These are phyloP conservation scores for Dioscorea dumetorum DNA, from an alignment of 106 monocot species.

Conservation along the genomic window DNA sequence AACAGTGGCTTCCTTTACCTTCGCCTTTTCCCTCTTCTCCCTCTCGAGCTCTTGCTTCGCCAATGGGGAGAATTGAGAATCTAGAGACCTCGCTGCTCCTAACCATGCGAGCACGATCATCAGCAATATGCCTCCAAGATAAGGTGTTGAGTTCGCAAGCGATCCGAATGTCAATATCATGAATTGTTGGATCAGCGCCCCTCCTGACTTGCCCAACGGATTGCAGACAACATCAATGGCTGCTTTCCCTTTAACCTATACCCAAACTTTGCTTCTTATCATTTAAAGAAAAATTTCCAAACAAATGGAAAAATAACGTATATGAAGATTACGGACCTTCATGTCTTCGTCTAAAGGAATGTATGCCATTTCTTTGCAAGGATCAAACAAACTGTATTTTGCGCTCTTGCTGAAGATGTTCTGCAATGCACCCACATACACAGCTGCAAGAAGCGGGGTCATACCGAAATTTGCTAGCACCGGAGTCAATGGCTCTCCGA, in stretches of 20 bases:
- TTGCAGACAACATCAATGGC: conserved; percentile 99
- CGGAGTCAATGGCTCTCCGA: conserved; percentile 67
- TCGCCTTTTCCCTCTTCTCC: conserved; percentile 39
- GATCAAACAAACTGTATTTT: conserved; percentile 92
- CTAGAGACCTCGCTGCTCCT: conserved; percentile 74
- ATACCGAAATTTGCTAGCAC: conserved; percentile 48
- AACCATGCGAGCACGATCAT: conserved; percentile 93
- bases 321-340: conserved; percentile 34
- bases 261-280: not conserved
- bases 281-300: not conserved
- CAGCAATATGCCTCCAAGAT: conserved; percentile 93
- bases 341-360: conserved; percentile 88
- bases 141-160: conserved; percentile 91
- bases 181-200: conserved; percentile 94
- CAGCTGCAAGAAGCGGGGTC: conserved; percentile 88
- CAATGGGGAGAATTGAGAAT: conserved; percentile 87
- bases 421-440: conserved; percentile 88
- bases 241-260: conserved; percentile 92
- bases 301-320: not conserved
- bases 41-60: conserved; percentile 81
- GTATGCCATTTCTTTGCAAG: conserved; percentile 97
- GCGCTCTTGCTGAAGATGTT: conserved; percentile 96
- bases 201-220: conserved; percentile 97
- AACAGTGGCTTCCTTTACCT: conserved; percentile 18
- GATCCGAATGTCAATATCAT: conserved; percentile 97